Evolutionary conservation across 1,284 basidiomycete genomes (phyloP).

Genomic region (Apiotrichum porosum): DNA sequence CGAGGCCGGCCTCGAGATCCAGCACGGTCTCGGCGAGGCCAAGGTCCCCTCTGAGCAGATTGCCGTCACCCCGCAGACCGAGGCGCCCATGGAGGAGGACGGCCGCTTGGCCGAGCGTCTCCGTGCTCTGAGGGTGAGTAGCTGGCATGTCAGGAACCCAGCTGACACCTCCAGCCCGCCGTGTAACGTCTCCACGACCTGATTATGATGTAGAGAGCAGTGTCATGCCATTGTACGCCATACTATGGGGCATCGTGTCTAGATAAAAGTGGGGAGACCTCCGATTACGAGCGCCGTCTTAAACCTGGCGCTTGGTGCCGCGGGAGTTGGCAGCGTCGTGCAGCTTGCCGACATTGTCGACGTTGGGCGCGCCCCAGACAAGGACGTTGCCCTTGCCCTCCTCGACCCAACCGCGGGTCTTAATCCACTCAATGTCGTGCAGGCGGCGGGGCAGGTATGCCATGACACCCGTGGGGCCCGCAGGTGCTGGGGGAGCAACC

Average conservation of each 20-base stretch:
- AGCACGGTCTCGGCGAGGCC: conserved; percentile 74
- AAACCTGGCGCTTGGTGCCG: not conserved
- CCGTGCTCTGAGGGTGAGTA: conserved; percentile 42
- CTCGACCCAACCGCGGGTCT: conserved; percentile 31
- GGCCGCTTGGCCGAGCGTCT: conserved; percentile 37
- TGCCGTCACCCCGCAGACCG: conserved; percentile 40
- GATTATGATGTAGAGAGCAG: conserved; percentile 9
- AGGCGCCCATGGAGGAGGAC: conserved; percentile 40
- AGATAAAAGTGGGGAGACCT: not conserved
- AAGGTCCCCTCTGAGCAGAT: conserved; percentile 52
- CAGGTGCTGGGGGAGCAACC: not conserved
- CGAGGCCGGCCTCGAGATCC: conserved; percentile 91
- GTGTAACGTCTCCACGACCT: conserved; percentile 1
- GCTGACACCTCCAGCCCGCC: not conserved
- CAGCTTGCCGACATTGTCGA: conserved; percentile 31
- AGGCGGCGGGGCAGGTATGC: conserved; percentile 25
- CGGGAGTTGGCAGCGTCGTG: conserved; percentile 11
- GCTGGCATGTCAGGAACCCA: not conserved
- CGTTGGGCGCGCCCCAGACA: conserved; percentile 39
- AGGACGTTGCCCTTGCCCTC: conserved; percentile 29
- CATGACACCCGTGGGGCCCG: conserved; percentile 5
- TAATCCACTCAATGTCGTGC: conserved; percentile 33
- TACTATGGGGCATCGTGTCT: too few relatives aligned
- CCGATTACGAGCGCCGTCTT: not conserved
- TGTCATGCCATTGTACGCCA: conserved; percentile 19